phyloP scores from a whole-genome alignment of 345 rosid genomes.

The Hibiscus trionum region DNA sequence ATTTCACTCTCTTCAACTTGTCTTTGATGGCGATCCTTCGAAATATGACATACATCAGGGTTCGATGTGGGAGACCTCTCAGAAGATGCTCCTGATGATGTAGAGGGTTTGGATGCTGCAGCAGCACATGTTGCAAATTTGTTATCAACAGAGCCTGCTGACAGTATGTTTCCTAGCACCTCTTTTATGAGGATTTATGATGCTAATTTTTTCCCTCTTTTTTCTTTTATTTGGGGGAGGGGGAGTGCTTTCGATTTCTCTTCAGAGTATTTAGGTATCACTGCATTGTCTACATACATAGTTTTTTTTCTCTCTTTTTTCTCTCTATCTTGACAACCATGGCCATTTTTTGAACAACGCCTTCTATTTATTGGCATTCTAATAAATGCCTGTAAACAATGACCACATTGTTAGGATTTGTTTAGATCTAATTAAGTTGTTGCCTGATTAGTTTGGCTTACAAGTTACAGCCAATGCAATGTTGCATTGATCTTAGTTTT shows the following conservation, averaged over 20 bases:
- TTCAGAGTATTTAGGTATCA: background rate
- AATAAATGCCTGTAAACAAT: background rate
- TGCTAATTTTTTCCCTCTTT: background rate
- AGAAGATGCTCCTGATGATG: slow-evolving; percentile 53
- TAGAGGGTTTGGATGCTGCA: no score
- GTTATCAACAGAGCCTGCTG: no score
- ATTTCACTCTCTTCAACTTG: background rate
- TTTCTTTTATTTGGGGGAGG: background rate
- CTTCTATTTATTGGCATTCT: background rate
- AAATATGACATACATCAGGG: slow-evolving; percentile 47
- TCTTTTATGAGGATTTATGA: background rate
- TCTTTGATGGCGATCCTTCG: background rate
- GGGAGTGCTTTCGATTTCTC: background rate
- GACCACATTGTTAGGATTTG: background rate
- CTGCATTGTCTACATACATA: no score
- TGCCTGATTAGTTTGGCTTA: background rate
- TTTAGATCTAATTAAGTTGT: background rate
- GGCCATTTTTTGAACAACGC: background rate
- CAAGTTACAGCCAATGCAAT: no score
- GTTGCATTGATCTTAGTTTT: background rate
- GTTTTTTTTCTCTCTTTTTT: no score
- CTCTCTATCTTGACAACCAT: background rate
- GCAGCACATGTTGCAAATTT: no score
- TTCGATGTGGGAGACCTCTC: slow-evolving; percentile 82
- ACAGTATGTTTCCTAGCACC: background rate